Evolutionary conservation across 1,284 basidiomycete genomes (phyloP), one percentile per base, ranked within the genome.

Genomic region (Boletus semigastroideus): DNA sequence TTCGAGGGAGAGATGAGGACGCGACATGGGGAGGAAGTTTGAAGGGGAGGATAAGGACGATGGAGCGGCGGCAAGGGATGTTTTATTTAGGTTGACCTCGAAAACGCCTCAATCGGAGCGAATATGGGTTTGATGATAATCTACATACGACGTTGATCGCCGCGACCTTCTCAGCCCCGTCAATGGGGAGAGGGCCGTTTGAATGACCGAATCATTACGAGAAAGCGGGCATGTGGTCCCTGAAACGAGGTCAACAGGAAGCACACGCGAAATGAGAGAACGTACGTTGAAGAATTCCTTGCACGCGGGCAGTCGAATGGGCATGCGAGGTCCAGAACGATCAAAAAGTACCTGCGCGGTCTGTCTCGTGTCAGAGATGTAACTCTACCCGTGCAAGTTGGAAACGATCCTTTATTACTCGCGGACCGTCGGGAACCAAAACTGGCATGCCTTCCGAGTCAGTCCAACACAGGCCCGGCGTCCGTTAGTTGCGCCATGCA

Each of bases 61-160:
- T 33, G 55, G 43, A 44, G 48, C 47, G 53, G 50, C 51, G 52
- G 51, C 44, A 46, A 55, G 25, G 37, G 54, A 43, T 46, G 58
- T 44, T 50, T 53, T 69, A 66, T 65, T 70, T 64, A 57, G 66
- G 56, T 59, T 55, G 61, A 19, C 53, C 52, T 57, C 47, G 57
- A 65, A 68, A 58, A 60, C 52, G 51, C 42, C 46, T 56, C 40
- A 56, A 54, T 66, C 66, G 59, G 65, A 66, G 65, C 59, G 63
- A 59, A 70, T 70, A 71, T 67, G 53, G 58, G 51, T 56, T 53
- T 68, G 65, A 69, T 70, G 67, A 69, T 69, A 66, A 70, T 70
- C 69, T 67, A 58, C 69, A 60, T 67, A 58, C 59, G 65, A 46
- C 54, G 59, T 74, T 77, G 74, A 77, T 78, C 75, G 75, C 77